Evolutionary conservation across 2,329 filamentous ascomycete species (phyloP).

Genomic region (Amesomyces nigricolor): DNA sequence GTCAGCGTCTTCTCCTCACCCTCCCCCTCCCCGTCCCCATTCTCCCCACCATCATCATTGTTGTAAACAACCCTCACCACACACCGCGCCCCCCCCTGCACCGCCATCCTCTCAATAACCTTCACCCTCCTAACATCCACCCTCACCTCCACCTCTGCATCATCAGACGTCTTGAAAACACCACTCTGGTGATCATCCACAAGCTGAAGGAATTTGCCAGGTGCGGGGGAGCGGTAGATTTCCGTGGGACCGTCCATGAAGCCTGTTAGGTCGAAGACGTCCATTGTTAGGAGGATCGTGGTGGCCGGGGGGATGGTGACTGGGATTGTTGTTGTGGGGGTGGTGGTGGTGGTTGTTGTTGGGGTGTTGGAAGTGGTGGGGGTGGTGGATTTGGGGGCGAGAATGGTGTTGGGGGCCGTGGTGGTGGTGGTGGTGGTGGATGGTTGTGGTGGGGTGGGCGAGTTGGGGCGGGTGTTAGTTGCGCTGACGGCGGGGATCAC

Average conservation of each 20-base stretch:
- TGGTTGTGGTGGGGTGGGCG: background rate
- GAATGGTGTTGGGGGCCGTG: no score
- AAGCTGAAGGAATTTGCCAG: constrained; percentile 3
- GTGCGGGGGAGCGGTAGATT: constrained; percentile 1
- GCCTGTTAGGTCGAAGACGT: constrained; percentile 15
- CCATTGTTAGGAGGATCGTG: constrained; percentile 11
- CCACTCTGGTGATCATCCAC: constrained; percentile 15
- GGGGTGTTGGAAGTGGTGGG: background rate
- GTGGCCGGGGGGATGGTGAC: background rate
- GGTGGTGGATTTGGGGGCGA: background rate
- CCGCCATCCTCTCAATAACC: constrained; percentile 8
- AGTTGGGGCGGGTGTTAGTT: constrained; percentile 12
- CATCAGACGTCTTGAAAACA: constrained; percentile 4
- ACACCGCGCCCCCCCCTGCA: constrained; percentile 8
- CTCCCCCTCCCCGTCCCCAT: no score
- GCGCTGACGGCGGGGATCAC: constrained; percentile 10
- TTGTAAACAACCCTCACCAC: constrained; percentile 17
- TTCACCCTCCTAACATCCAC: constrained; percentile 17
- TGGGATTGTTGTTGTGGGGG: constrained; percentile 1
- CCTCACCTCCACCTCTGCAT: background rate
- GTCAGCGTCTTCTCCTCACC: constrained; percentile 10
- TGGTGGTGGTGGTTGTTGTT: background rate
- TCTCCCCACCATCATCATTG: no score
- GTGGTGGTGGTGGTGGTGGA: background rate
- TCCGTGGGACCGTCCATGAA: constrained; percentile 11